Evolutionary conservation across 192 early-diverging fungal genomes (phyloP), one percentile per base, ranked within the genome.

Genomic region (Chytriomyces confervae): DNA sequence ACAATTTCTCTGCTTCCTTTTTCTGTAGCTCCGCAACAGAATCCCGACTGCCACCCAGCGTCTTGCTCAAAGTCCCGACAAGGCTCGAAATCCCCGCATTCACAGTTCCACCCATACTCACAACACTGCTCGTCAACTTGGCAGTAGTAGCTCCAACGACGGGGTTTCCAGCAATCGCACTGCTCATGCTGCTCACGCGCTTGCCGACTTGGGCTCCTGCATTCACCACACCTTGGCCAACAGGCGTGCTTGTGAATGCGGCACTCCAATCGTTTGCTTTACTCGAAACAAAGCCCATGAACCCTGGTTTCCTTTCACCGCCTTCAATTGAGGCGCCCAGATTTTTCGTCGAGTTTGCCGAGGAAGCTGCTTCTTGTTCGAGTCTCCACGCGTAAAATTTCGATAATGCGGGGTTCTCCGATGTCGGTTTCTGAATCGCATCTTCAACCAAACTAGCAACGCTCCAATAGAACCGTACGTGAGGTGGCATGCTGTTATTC

Each of bases 381-480:
- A 20, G 13, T 20, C 13, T 0, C 53, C 53, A 57, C 16, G 13
- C 20, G 53, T 20, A 20, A 57, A 57, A 57, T 57, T 57, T 57
- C 16, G 53, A 13, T 13, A n/a, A 20, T 57, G 53, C 53, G 36
- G 36, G 36, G 36, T 36, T 36, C 36, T 36, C 36, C 1, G 16
- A 13, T 57, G 53, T 57, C 16, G 13, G 53, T 20, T n/a, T 20
- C 16, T 57, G 13, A 13, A 57, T 13, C 53, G 76, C 51, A 29
- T 77, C 76, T 46, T 77, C 60, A 36, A 77, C 51, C 11, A 77
- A 29, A 24, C 53, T 47, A 13, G 46, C 66, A 60, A 69, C 57
- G 7, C 67, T 68, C 67, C 68, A 77, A 46, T 70, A 77, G 61
- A 77, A 77, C 16, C 57, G 16, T 8, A 70, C 57, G 29, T 69